Evolutionary conservation across 2,329 filamentous ascomycete species (phyloP), one percentile per base, ranked within the genome.

Genomic region (Colletotrichum filicis): DNA sequence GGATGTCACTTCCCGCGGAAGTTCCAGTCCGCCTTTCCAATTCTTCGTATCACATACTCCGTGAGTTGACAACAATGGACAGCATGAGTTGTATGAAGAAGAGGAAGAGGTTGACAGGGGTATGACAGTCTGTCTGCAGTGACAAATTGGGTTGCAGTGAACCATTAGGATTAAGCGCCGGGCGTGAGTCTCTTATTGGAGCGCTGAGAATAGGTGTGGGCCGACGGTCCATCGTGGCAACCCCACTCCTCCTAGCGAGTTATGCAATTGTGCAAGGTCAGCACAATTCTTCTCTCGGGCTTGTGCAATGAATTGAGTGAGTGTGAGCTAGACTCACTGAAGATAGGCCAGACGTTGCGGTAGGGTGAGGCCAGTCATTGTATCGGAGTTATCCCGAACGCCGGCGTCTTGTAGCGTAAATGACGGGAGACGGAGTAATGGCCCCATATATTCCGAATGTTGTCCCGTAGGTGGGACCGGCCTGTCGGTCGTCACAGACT

Each of bases 101-200:
- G n/a, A 14, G 28, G 49, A 16, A 26, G 52, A 49, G 19, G 22
- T 37, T 55, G 28, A 19, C 46, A 28, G 14, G 59, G 14, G 59
- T 9, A n/a, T 30, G 24, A 11, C 24, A 16, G 11, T 6, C 28
- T 53, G 12, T 16, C n/a, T 53, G n/a, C 42, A 63, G 60, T 26
- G 42, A 53, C 32, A 26, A 30, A 14, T 3, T 57, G 66, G 58
- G 32, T 46, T 42, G 35, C 14, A 62, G 28, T 42, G n/a, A 49
- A 42, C 42, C 35, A 4, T 42, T 14, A 68, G 59, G 70, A 70
- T 73, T 73, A 73, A 66, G 59, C 70, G 70, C 70, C 66, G 32
- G 35, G 55, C 16, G n/a, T 0, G 5, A 26, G 35, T 8, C 1
- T 24, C 24, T 60, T 26, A 65, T 73, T 73, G 66, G 70, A 42